Evolutionary conservation across 371 early-diverging fungal species (phyloP), one percentile per base, ranked within the genome.

Genomic region (Mucor velutinosus): DNA sequence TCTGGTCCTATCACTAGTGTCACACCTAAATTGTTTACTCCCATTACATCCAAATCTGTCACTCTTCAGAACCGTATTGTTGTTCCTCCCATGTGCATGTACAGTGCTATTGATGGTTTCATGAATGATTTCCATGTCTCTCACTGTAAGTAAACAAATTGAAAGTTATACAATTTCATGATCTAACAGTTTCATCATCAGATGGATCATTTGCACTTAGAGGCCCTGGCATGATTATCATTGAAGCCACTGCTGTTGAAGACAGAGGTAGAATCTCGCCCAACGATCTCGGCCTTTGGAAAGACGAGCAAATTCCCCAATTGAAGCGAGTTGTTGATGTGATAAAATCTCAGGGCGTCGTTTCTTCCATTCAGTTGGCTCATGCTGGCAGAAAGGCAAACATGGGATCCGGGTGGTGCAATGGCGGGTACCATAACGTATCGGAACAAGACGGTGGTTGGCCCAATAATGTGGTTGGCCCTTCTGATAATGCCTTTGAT

Each of bases 371-470:
- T 60, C 96, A 96, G 70, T 69, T 96, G 14, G 93, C 87, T 3
- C 96, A 95, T 67, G 93, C 94, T 15, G 96, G 96, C 7, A 80
- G 95, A 47, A 95, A 95, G 66, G 88, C 92, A 0, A 89, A 89
- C 4, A 86, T 83, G 33, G 74, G 77, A 12, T 80, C 91, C 7
- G 92, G 92, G 5, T 94, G 95, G 95, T 80, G 86, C 6, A 67
- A 66, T 58, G 78, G 87, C 7, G 90, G 91, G 8, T 68, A 74
- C 32, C 47, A 58, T 39, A 41, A 71, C 6, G 89, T 90, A 1
- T 77, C 87, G 15, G 83, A 91, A 63, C 87, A 89, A 14, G 82
- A 90, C 8, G 90, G 96, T n/a, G 95, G 94, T 8, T 95, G 96
- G 95, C 86, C 87, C 6, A 82, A 90, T 12, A 82, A 91, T 69